Evolutionary conservation across 805 yeast genomes (phyloP).

Genomic region (Kodamaea leandrae): DNA sequence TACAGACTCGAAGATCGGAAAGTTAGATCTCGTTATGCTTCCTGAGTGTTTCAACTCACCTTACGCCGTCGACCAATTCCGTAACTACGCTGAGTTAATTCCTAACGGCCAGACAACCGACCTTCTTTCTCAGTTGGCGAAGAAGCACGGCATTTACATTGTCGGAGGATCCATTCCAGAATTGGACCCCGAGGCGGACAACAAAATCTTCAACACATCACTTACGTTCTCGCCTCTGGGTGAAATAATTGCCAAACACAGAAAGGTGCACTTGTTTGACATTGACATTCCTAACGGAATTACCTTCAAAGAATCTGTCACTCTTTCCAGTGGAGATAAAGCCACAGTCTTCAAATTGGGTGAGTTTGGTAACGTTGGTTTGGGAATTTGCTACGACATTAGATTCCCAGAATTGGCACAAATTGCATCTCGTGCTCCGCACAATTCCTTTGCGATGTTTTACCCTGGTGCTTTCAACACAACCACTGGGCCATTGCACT

Average conservation of each 20-base stretch:
- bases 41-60: constrained; percentile 98
- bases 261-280: constrained; percentile 90
- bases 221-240: constrained; percentile 68
- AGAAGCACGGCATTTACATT: constrained; percentile 55
- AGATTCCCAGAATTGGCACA: constrained; percentile 77
- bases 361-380: constrained; percentile 69
- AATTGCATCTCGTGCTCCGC: constrained; percentile 58
- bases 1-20: constrained; percentile 29
- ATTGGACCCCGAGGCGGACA: constrained; percentile 46
- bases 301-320: constrained; percentile 76
- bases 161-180: constrained; percentile 96
- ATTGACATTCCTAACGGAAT: constrained; percentile 90
- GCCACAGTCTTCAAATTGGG: constrained; percentile 73
- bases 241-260: constrained; percentile 76
- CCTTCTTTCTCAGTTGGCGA: constrained; percentile 66
- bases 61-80: constrained; percentile 81
- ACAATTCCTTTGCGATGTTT: constrained; percentile 69
- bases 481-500: constrained; percentile 79
- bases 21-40: constrained; percentile 68
- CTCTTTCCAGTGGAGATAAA: constrained; percentile 74
- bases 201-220: constrained; percentile 36
- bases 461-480: constrained; percentile 86
- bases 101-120: constrained; percentile 69
- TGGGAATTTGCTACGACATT: constrained; percentile 83
- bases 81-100: constrained; percentile 83